Evolutionary conservation across 805 yeast genomes (phyloP).

Genomic region (Starmerella asiatica): DNA sequence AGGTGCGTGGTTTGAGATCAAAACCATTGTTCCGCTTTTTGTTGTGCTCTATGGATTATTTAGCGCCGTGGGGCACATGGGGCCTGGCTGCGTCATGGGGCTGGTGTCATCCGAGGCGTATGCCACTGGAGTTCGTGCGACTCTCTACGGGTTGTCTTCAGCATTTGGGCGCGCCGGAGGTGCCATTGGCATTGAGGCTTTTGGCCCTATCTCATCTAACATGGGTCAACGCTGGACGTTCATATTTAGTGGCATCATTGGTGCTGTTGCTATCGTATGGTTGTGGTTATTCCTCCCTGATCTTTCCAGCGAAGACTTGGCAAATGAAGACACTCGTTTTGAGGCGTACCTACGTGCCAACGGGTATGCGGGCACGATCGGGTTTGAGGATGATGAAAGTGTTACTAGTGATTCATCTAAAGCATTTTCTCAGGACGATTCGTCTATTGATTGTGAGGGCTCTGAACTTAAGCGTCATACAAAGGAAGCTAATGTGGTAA

Average conservation of each 20-base stretch:
- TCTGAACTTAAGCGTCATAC: no score
- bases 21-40: conserved; percentile 47
- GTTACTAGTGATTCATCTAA: no score
- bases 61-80: conserved; percentile 57
- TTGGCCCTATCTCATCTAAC: conserved; percentile 51
- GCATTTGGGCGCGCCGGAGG: conserved; percentile 78
- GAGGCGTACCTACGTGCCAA: conserved; percentile 42
- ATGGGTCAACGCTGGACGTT: conserved; percentile 65
- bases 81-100: conserved; percentile 70
- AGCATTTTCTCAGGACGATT: no score
- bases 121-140: conserved; percentile 68
- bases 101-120: conserved; percentile 50
- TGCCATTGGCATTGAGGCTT: conserved; percentile 62
- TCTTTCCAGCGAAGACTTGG: conserved; percentile 50
- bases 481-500: no score
- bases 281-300: conserved; percentile 56
- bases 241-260: conserved; percentile 62
- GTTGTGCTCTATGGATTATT: conserved; percentile 61
- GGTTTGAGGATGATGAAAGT: no score
- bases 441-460: no score
- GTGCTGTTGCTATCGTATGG: conserved; percentile 46
- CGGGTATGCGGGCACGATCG: conserved; percentile 43
- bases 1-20: conserved; percentile 41
- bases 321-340: conserved; percentile 49
- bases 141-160: conserved; percentile 59